Evolutionary conservation across 1,139 yeast genomes (phyloP).

Genomic region (Insectozyma bohioensis): DNA sequence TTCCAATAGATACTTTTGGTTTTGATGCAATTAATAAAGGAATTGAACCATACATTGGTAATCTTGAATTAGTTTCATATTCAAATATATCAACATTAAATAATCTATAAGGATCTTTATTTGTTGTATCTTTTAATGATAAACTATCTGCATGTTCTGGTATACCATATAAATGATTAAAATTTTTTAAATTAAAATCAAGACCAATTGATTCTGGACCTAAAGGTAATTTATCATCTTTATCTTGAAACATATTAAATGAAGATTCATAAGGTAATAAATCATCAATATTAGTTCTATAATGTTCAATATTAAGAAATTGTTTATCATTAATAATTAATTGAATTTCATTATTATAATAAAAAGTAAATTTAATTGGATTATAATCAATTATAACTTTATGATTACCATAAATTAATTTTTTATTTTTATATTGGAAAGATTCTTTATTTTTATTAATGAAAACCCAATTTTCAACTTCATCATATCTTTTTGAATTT

Average conservation of each 20-base stretch:
- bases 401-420: conserved; percentile 44
- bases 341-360: conserved; percentile 42
- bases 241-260: conserved; percentile 60
- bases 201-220: conserved; percentile 92
- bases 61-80: conserved; percentile 74
- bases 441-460: neutral
- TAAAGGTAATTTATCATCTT: conserved; percentile 59
- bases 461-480: conserved; percentile 63
- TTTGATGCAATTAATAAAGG: conserved; percentile 80
- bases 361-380: conserved; percentile 57
- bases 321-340: conserved; percentile 66
- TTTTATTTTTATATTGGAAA: conserved; percentile 1
- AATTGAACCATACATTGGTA: conserved; percentile 94
- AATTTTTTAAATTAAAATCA: conserved; percentile 68
- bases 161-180: conserved; percentile 75
- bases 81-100: conserved; percentile 94
- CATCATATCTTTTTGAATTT: conserved; percentile 53
- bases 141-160: conserved; percentile 93
- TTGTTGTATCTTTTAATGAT: conserved; percentile 65
- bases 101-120: conserved; percentile 71
- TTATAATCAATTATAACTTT: conserved; percentile 39
- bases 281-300: conserved; percentile 48
- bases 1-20: conserved; percentile 60
- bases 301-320: conserved; percentile 78
- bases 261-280: conserved; percentile 55